Evolutionary conservation across 2,329 filamentous ascomycete genomes (phyloP).

Genomic region (Cyphellophora europaea): DNA sequence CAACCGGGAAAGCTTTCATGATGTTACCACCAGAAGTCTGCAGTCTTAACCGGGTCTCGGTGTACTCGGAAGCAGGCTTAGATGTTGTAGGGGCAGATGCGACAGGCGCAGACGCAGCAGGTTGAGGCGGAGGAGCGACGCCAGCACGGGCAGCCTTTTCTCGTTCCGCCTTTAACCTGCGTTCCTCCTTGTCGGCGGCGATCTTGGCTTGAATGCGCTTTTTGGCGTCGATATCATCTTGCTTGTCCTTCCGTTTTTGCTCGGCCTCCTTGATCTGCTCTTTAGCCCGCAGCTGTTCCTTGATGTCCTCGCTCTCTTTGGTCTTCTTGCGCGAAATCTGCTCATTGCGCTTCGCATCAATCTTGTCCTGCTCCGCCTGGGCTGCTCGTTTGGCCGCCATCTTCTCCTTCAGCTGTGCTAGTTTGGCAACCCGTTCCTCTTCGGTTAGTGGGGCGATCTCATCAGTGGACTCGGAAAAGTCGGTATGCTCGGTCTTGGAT

Average conservation of each 20-base stretch:
- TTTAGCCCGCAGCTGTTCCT: slow-evolving; percentile 79
- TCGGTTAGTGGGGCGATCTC: slow-evolving; percentile 85
- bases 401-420: slow-evolving; percentile 64
- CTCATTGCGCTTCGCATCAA: slow-evolving; percentile 78
- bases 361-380: slow-evolving; percentile 64
- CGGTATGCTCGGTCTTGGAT: slow-evolving; percentile 78
- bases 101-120: slow-evolving; percentile 32
- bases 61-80: slow-evolving; percentile 63
- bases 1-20: slow-evolving; percentile 78
- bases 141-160: slow-evolving; percentile 83
- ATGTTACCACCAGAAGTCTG: slow-evolving; percentile 69
- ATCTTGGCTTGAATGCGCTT: slow-evolving; percentile 88
- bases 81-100: slow-evolving; percentile 39
- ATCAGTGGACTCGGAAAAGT: slow-evolving; percentile 90
- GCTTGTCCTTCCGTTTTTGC: slow-evolving; percentile 79
- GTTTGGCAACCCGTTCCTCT: slow-evolving; percentile 75
- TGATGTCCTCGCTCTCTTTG: slow-evolving; percentile 76
- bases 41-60: slow-evolving; percentile 70
- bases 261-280: slow-evolving; percentile 88
- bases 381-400: slow-evolving; percentile 63
- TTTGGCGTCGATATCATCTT: slow-evolving; percentile 75
- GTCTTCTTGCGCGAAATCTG: slow-evolving; percentile 77
- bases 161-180: slow-evolving; percentile 72
- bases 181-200: slow-evolving; percentile 85
- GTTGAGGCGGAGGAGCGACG: slow-evolving; percentile 41